Conservation (phyloP, 208 protist genomes). For the Leishmania lainsoni region DNA sequence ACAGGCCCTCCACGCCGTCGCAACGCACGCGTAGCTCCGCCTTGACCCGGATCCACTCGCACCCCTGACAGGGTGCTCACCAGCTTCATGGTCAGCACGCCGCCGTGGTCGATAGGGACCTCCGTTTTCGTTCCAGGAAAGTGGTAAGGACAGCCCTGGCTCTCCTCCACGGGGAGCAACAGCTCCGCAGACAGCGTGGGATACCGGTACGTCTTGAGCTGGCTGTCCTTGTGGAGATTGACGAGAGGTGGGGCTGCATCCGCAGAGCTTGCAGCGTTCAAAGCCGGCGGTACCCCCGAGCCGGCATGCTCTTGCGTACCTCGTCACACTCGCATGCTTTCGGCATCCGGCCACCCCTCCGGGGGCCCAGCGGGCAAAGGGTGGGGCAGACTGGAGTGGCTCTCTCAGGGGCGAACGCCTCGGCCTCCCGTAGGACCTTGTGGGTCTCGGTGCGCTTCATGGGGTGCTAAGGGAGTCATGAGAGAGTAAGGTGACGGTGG, state of each 20-base stretch:
- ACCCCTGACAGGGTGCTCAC: constrained; percentile 7
- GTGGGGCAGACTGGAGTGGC: constrained; percentile 22
- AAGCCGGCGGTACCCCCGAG: constrained; percentile 28
- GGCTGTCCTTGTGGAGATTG: constrained; percentile 18
- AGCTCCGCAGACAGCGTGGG: no score
- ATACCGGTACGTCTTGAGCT: neutral
- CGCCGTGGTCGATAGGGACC: constrained; percentile 28
- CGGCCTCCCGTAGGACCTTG: constrained; percentile 16
- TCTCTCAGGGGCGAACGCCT: constrained; percentile 16
- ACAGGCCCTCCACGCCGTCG: constrained; percentile 16
- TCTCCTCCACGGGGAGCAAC: constrained; percentile 5
- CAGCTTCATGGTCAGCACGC: constrained; percentile 14
- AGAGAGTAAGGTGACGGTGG: neutral
- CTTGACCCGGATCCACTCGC: constrained; percentile 20
- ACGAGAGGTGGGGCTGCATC: constrained; percentile 16
- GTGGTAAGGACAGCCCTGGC: constrained; percentile 23
- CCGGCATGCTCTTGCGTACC: constrained; percentile 20
- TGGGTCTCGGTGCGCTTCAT: no score
- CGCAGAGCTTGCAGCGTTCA: constrained; percentile 17
- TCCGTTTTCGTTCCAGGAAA: constrained; percentile 23
- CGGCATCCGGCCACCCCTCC: constrained; percentile 8
- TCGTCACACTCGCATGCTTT: constrained; percentile 3
- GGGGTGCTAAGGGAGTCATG: neutral
- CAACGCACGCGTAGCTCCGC: constrained; percentile 18
- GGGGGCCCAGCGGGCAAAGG: constrained; percentile 23